phyloP scores from a whole-genome alignment of 2,329 filamentous ascomycete genomes.

The Dothiorella sarmentorum region DNA sequence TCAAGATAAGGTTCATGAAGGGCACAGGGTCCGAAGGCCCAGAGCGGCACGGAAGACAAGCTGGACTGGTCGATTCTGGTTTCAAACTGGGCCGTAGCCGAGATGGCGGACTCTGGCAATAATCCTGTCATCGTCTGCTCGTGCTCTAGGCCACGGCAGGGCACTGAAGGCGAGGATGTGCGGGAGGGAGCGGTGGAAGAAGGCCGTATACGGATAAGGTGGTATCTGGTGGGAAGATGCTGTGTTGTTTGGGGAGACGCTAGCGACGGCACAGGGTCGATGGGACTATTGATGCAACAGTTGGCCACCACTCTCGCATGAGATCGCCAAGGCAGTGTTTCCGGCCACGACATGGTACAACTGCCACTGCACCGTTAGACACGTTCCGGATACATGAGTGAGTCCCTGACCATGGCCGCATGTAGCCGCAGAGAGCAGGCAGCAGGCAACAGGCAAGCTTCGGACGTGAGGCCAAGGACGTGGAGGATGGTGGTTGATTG shows the following conservation, averaged over 20 bases:
- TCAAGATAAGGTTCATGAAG: background rate
- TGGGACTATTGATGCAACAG: background rate
- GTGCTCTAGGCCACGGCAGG: background rate
- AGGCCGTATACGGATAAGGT: background rate
- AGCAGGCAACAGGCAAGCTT: background rate
- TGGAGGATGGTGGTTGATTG: background rate
- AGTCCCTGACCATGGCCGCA: background rate
- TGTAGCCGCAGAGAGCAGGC: background rate
- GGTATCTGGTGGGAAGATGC: background rate
- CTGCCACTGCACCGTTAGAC: background rate
- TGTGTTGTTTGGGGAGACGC: background rate
- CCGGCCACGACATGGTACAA: background rate
- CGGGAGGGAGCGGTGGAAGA: background rate
- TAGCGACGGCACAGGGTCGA: background rate
- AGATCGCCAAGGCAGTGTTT: background rate
- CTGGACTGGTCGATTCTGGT: background rate
- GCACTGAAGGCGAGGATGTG: background rate
- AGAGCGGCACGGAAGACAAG: constrained; percentile 1
- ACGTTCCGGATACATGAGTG: background rate
- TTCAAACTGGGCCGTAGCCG: background rate
- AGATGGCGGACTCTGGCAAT: background rate
- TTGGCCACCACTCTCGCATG: background rate
- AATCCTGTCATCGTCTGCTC: background rate
- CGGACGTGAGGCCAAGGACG: background rate
- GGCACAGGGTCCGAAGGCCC: background rate